These are phyloP conservation scores for Candolleomyces aberdarensis DNA, from an alignment of 768 basidiomycete genomes.

Conservation along the genomic window DNA sequence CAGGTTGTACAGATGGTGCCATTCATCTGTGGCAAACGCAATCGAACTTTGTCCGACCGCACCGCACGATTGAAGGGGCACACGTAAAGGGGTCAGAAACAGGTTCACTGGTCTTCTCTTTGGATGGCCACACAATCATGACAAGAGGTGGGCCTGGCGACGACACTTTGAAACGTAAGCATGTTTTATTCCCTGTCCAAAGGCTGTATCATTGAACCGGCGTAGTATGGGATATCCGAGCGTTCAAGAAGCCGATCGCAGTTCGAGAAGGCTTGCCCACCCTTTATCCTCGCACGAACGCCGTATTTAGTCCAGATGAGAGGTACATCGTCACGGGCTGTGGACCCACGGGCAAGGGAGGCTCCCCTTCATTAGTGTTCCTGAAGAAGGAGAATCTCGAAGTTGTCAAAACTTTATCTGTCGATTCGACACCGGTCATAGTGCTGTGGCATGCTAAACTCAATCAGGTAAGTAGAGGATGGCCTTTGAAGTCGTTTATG, in stretches of 20 bases:
- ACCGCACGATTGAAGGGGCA: constrained; percentile 80
- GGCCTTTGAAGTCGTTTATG: constrained; percentile 13
- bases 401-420: constrained; percentile 61
- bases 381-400: constrained; percentile 69
- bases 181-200: constrained; percentile 3
- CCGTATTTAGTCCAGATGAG: constrained; percentile 94
- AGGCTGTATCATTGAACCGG: constrained; percentile 2
- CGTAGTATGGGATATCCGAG: constrained; percentile 90
- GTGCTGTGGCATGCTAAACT: constrained; percentile 96
- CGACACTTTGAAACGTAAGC: constrained; percentile 92
- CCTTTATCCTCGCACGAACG: constrained; percentile 90
- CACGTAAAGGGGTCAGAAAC: constrained; percentile 85
- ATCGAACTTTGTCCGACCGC: constrained; percentile 92
- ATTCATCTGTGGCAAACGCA: constrained; percentile 90
- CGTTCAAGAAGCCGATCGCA: constrained; percentile 86
- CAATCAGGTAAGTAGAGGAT: constrained; percentile 72
- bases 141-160: constrained; percentile 79
- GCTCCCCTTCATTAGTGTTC: constrained; percentile 70
- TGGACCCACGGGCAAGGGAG: constrained; percentile 63
- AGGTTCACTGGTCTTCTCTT: constrained; percentile 82
- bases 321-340: constrained; percentile 84
- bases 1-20: constrained; percentile 89
- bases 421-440: constrained; percentile 81
- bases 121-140: constrained; percentile 81
- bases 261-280: constrained; percentile 64